Evolutionary conservation across 345 rosid species (phyloP), one percentile per base, ranked within the genome.

Genomic region (Lepidium africanum): DNA sequence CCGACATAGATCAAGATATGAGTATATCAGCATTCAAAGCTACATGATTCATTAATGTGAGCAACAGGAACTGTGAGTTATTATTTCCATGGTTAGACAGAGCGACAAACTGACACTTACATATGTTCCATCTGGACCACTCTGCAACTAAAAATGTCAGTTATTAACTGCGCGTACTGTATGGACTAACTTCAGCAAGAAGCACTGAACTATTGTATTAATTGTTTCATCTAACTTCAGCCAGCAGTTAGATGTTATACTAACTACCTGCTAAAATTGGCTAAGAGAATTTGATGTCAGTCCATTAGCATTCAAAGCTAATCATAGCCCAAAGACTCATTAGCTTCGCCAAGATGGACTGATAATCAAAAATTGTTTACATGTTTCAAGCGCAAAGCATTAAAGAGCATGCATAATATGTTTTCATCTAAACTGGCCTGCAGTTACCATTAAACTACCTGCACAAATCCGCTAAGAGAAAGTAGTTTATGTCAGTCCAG

Each of bases 311-410:
- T 67, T 63, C 80, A 72, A 76, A 76, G 72, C 80, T 47, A 63
- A 67, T 46, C 77, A 72, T 63, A 21, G 66, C 50, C 16, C 12
- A 52, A 37, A 56, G 59, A 33, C 59, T 75, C 67, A 27, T 49
- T 81, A 83, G 83, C 82, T 80, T 85, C 51, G 86, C 86, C 84
- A 85, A 84, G 88, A 87, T 85, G 84, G 80, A 89, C 75, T 71
- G 10, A 49, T 43, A 56, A 47, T 38, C 70, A 64, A 63, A 61
- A 41, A 17, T 3, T 3, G 16, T 40, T 13, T 37, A 14, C 40
- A 14, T 14, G 37, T 19, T n/a, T 52, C 42, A 13, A 15, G 19
- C 17, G 5, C 48, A 37, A 70, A 50, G 21, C 7, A 54, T 21
- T 43, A 35, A 55, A 50, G 37, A 27, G 32, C 11, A 57, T 10